Evolutionary conservation across 2,329 filamentous ascomycete genomes (phyloP).

Genomic region (Chaetomiaceae sp.): DNA sequence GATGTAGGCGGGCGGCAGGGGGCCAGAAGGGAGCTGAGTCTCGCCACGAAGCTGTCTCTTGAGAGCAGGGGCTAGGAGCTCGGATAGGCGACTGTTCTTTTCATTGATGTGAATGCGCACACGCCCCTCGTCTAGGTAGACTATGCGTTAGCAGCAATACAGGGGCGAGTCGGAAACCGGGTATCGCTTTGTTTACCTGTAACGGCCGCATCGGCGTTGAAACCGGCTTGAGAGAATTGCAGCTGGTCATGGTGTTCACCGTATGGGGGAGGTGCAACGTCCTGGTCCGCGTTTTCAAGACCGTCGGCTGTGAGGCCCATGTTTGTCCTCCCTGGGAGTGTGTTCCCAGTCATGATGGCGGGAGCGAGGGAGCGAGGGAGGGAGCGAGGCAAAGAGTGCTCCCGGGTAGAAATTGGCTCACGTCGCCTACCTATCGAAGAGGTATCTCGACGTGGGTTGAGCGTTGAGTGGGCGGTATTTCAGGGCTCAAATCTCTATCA

Average conservation of each 20-base stretch:
- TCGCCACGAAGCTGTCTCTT: constrained; percentile 52
- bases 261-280: constrained; percentile 52
- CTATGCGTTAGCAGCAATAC: neutral
- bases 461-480: neutral
- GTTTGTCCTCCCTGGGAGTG: constrained; percentile 10
- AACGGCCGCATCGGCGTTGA: constrained; percentile 58
- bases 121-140: constrained; percentile 61
- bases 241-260: constrained; percentile 54
- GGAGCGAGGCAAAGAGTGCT: too few relatives aligned
- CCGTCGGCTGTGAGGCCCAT: constrained; percentile 19
- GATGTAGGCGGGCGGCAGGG: constrained; percentile 64
- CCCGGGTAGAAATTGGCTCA: too few relatives aligned
- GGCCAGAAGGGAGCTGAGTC: constrained; percentile 31
- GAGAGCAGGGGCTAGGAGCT: constrained; percentile 63
- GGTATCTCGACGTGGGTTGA: neutral
- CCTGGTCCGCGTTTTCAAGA: constrained; percentile 33
- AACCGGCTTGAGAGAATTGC: constrained; percentile 57
- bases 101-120: constrained; percentile 77
- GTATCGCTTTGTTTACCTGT: constrained; percentile 39
- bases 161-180: neutral
- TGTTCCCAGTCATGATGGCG: neutral
- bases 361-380: too few relatives aligned
- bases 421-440: too few relatives aligned
- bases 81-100: constrained; percentile 60
- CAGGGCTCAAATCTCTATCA: neutral